Conservation (phyloP, 768 basidiomycete species). For the Coprinopsis marcescibilis region DNA sequence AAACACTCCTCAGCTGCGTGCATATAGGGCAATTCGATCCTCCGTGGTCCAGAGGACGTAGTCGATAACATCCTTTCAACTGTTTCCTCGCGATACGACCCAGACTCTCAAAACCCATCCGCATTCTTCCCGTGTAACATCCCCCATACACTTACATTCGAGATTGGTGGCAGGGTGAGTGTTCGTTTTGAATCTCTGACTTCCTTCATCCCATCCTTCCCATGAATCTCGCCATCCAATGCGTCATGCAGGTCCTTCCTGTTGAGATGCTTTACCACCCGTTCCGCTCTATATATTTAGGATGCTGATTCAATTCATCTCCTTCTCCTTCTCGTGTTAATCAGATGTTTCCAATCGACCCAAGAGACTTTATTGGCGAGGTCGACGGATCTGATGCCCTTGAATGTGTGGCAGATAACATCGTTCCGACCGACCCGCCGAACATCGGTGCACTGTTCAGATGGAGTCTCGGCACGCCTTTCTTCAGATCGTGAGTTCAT, state of each 20-base stretch:
- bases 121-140: conserved; percentile 42
- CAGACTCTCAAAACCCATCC: conserved; percentile 17
- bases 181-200: conserved; percentile 3
- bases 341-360: conserved; percentile 61
- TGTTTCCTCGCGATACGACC: conserved; percentile 31
- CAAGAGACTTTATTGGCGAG: conserved; percentile 58
- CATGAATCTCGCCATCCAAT: too few relatives aligned
- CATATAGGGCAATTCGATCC: conserved; percentile 60
- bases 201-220: neutral
- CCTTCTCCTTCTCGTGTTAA: too few relatives aligned
- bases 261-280: too few relatives aligned
- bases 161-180: conserved; percentile 56
- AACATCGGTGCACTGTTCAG: conserved; percentile 46
- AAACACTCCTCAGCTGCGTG: neutral
- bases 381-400: conserved; percentile 26
- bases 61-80: conserved; percentile 39
- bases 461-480: conserved; percentile 72
- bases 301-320: too few relatives aligned
- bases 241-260: too few relatives aligned
- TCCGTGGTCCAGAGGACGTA: conserved; percentile 67
- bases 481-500: conserved; percentile 60
- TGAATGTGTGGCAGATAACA: conserved; percentile 47
- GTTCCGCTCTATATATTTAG: too few relatives aligned
- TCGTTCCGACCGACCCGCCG: conserved; percentile 60
- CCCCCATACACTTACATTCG: conserved; percentile 53